phyloP scores from a whole-genome alignment of 305 asterid genomes.

The Solanum chacoense region DNA sequence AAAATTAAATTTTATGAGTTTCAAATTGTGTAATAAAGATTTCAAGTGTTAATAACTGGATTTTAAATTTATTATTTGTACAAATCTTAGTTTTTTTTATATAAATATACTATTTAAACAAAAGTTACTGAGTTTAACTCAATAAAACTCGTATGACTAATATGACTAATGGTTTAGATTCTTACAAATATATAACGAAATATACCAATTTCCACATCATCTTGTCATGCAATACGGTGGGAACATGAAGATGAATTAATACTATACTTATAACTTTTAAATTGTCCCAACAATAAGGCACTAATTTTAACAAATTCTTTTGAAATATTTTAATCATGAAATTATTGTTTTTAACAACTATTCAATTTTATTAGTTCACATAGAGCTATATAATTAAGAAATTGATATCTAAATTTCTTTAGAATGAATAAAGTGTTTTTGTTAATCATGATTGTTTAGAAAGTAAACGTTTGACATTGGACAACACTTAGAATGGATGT shows the following conservation, averaged over 20 bases:
- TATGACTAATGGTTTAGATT: neutral
- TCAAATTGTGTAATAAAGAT: rapidly evolving
- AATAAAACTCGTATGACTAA: too few relatives aligned
- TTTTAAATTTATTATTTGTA: too few relatives aligned
- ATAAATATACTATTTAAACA: too few relatives aligned
- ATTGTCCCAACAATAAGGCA: neutral
- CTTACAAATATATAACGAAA: neutral
- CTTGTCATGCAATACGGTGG: neutral
- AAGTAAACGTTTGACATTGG: neutral
- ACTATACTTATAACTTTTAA: neutral
- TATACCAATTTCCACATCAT: neutral
- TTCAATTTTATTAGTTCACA: neutral
- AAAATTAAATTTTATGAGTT: too few relatives aligned
- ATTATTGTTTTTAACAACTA: neutral
- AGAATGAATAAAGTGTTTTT: neutral
- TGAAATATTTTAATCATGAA: neutral
- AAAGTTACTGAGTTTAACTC: too few relatives aligned
- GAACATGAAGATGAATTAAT: neutral
- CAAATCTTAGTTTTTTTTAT: too few relatives aligned
- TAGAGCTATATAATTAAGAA: neutral
- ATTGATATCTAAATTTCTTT: neutral
- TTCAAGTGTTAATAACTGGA: too few relatives aligned
- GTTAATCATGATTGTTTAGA: neutral
- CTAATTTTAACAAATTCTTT: neutral
- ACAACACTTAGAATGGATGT: neutral